These are phyloP conservation scores for Castanospermum australe DNA, from an alignment of 306 rosid genomes.

Conservation along the genomic window DNA sequence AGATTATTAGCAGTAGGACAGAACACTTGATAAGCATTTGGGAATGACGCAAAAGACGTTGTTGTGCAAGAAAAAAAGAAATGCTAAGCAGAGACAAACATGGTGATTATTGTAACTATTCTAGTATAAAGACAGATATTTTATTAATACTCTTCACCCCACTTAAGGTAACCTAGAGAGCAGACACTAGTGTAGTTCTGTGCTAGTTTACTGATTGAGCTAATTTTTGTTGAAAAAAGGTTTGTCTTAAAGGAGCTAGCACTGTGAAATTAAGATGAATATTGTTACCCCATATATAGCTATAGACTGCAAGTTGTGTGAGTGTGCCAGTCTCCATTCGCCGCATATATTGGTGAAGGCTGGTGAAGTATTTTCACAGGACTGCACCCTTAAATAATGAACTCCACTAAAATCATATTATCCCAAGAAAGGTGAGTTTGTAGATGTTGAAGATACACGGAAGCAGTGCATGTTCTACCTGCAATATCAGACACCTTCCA, in stretches of 20 bases:
- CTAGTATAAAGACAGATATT: no score
- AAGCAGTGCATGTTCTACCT: no score
- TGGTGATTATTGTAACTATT: no score
- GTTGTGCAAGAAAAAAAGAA: neutral
- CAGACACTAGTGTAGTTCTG: neutral
- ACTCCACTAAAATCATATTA: slow-evolving; percentile 19
- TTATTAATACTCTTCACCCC: no score
- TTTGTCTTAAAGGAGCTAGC: neutral
- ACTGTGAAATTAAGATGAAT: neutral
- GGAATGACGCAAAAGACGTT: neutral
- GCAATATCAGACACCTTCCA: neutral
- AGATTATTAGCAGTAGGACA: neutral
- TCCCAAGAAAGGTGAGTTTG: slow-evolving; percentile 17
- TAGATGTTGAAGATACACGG: neutral
- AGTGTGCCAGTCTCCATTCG: slow-evolving; percentile 19
- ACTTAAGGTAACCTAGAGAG: neutral
- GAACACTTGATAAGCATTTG: neutral
- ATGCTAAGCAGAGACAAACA: neutral
- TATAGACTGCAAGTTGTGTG: neutral
- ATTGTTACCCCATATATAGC: neutral
- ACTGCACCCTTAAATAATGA: neutral
- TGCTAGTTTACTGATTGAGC: neutral
- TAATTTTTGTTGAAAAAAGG: neutral
- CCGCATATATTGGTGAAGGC: slow-evolving; percentile 25
- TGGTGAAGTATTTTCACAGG: slow-evolving; percentile 16